These are phyloP conservation scores for Fusarium protoensiforme DNA, from an alignment of 2,329 filamentous ascomycete species.

Conservation along the genomic window DNA sequence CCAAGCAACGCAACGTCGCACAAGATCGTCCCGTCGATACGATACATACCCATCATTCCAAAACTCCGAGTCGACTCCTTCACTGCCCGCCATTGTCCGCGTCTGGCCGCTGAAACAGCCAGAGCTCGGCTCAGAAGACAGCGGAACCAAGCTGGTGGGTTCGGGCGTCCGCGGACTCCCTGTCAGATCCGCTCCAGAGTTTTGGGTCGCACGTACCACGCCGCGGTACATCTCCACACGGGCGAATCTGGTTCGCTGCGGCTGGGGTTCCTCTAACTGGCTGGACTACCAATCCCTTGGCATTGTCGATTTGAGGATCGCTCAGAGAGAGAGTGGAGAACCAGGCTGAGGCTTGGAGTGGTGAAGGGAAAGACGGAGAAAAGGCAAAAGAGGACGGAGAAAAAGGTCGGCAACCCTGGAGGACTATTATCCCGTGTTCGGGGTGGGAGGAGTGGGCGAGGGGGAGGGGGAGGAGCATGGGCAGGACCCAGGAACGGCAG, in stretches of 20 bases:
- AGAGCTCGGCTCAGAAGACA: not conserved
- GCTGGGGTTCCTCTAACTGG: conserved; percentile 18
- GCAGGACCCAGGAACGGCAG: conserved; percentile 13
- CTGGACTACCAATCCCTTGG: conserved; percentile 5
- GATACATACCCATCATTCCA: not conserved
- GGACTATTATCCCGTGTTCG: conserved; percentile 35
- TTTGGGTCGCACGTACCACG: conserved; percentile 19
- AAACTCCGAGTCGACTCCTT: not conserved
- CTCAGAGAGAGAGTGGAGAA: not conserved
- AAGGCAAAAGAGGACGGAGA: not conserved
- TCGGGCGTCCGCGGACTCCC: not conserved
- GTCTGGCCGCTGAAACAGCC: not conserved
- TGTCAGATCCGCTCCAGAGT: conserved; percentile 16
- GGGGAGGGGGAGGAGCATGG: conserved; percentile 10
- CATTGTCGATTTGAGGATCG: not conserved
- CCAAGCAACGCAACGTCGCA: not conserved
- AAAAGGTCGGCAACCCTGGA: conserved; percentile 19
- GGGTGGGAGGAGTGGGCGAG: conserved; percentile 6
- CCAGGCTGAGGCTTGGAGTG: not conserved
- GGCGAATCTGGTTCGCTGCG: conserved; percentile 23
- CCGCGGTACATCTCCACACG: conserved; percentile 5
- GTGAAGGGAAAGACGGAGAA: conserved; percentile 7
- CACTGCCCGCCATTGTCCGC: not conserved
- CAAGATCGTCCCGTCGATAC: not conserved
- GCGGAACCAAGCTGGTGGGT: not conserved